These are phyloP conservation scores for Cutaneotrichosporon sp. DNA, from an alignment of 1,284 basidiomycete species.

Conservation along the genomic window DNA sequence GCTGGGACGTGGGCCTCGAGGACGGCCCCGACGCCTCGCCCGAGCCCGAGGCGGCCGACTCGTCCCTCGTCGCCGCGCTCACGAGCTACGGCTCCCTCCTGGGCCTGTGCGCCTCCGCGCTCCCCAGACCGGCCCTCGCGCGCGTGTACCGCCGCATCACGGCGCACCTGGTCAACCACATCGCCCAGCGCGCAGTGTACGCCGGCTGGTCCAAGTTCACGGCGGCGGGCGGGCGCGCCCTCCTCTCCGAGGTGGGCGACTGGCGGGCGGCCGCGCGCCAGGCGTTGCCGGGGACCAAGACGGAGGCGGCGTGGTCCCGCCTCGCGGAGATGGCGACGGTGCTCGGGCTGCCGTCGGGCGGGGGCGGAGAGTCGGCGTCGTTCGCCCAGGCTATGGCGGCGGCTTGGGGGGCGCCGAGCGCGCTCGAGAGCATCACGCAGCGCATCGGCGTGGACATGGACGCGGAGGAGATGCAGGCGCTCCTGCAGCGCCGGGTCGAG, in stretches of 20 bases:
- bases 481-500: conserved; percentile 47
- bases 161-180: conserved; percentile 67
- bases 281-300: conserved; percentile 33
- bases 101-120: conserved; percentile 61
- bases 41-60: conserved; percentile 51
- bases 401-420: conserved; percentile 69
- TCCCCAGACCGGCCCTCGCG: conserved; percentile 62
- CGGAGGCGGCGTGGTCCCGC: conserved; percentile 69
- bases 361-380: conserved; percentile 64
- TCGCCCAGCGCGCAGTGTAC: conserved; percentile 78
- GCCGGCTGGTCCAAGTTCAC: conserved; percentile 66
- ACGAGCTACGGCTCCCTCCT: conserved; percentile 73
- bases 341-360: conserved; percentile 61
- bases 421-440: conserved; percentile 67
- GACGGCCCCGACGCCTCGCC: background rate
- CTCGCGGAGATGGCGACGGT: conserved; percentile 68
- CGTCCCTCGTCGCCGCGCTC: conserved; percentile 69
- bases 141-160: conserved; percentile 70
- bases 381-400: conserved; percentile 79
- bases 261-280: conserved; percentile 72
- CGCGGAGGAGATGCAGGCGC: conserved; percentile 38
- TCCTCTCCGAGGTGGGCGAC: conserved; percentile 72
- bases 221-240: conserved; percentile 59
- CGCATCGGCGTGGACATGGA: conserved; percentile 35
- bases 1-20: conserved; percentile 13